Evolutionary conservation across 345 rosid genomes (phyloP).

Genomic region (Eucalyptus tenuipes): DNA sequence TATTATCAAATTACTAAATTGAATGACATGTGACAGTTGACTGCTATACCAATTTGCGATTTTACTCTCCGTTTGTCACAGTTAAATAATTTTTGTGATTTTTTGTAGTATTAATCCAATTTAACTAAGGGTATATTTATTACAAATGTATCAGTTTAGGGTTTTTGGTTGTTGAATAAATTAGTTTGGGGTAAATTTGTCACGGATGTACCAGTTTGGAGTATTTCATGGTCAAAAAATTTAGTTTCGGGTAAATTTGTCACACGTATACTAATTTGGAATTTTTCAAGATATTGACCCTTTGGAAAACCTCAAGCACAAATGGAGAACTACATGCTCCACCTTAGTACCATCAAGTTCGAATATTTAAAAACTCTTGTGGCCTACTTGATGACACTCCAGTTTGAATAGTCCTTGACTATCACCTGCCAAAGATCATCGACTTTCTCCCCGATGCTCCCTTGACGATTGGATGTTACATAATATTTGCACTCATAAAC

Average conservation of each 20-base stretch:
- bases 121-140: fast-evolving
- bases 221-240: fast-evolving
- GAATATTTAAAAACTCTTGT: background rate
- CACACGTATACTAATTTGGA: fast-evolving
- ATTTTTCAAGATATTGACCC: fast-evolving
- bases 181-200: too few species aligned
- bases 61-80: too few species aligned
- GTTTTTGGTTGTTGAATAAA: too few species aligned
- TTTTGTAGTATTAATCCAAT: too few species aligned
- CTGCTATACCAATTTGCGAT: fast-evolving
- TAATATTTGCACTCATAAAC: constrained; percentile 75
- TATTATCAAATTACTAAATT: fast-evolving
- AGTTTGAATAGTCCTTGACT: background rate
- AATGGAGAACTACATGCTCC: background rate
- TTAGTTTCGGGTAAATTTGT: fast-evolving
- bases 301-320: background rate
- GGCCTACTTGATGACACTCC: background rate
- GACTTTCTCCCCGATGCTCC: constrained; percentile 42
- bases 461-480: constrained; percentile 45
- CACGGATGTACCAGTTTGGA: fast-evolving
- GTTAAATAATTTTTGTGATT: too few species aligned
- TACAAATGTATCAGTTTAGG: fast-evolving
- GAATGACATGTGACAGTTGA: fast-evolving
- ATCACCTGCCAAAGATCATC: constrained; percentile 82
- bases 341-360: background rate